These are phyloP conservation scores for Alternaria sp. DNA, from an alignment of 2,329 filamentous ascomycete genomes.

Conservation along the genomic window DNA sequence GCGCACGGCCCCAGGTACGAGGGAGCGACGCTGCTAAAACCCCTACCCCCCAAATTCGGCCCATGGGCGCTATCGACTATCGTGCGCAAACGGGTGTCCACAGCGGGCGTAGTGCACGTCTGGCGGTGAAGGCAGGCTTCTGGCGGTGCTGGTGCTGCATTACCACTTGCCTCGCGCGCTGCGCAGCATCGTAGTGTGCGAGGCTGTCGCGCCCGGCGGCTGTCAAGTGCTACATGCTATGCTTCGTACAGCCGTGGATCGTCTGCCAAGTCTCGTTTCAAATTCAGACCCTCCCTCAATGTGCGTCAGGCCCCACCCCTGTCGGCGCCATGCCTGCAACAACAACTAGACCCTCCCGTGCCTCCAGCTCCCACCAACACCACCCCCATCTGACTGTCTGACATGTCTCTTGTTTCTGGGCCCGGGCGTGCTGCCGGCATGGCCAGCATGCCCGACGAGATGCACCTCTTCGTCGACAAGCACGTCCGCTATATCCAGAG, in stretches of 20 bases:
- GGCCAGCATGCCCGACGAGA: slow-evolving; percentile 56
- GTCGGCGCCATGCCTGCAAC: slow-evolving; percentile 13
- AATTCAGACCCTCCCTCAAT: slow-evolving; percentile 4
- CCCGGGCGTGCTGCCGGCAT: slow-evolving; percentile 60
- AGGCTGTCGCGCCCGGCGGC: background rate
- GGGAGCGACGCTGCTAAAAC: slow-evolving; percentile 24
- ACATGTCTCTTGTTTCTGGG: slow-evolving; percentile 68
- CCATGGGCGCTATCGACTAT: slow-evolving; percentile 1
- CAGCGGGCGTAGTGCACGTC: slow-evolving; percentile 7
- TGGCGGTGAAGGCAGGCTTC: background rate
- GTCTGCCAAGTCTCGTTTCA: slow-evolving; percentile 17
- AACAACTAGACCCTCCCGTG: slow-evolving; percentile 3
- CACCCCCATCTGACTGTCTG: slow-evolving; percentile 3
- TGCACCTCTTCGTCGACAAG: slow-evolving; percentile 65
- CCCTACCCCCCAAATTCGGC: slow-evolving; percentile 15
- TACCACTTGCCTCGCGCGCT: background rate
- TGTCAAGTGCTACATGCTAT: background rate
- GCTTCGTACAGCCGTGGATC: background rate
- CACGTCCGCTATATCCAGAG: slow-evolving; percentile 95
- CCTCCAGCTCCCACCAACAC: slow-evolving; percentile 3
- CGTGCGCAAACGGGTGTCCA: slow-evolving; percentile 17
- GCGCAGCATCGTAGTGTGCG: background rate
- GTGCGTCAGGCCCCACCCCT: slow-evolving; percentile 7
- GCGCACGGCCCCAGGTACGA: slow-evolving; percentile 28
- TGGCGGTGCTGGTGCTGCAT: background rate